phyloP scores from a whole-genome alignment of 805 yeast genomes.

The Zygosaccharomyces pseudorouxii region DNA sequence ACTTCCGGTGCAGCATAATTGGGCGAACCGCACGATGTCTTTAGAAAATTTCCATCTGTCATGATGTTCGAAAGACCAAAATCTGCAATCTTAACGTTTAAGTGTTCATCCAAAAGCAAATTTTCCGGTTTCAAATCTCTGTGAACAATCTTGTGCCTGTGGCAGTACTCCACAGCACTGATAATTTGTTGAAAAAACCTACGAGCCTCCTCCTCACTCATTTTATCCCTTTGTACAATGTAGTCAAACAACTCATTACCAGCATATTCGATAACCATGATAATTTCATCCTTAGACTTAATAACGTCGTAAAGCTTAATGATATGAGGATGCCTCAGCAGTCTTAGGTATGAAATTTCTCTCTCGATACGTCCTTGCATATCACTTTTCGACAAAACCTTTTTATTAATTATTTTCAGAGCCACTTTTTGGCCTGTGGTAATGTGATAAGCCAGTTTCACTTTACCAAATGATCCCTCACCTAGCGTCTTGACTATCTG shows the following conservation, averaged over 20 bases:
- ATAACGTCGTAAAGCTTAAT: constrained; percentile 93
- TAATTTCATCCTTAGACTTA: constrained; percentile 89
- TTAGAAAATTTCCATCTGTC: constrained; percentile 95
- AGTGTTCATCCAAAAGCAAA: constrained; percentile 77
- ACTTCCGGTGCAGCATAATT: constrained; percentile 98
- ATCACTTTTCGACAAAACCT: constrained; percentile 87
- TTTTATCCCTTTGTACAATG: constrained; percentile 87
- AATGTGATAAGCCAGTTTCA: constrained; percentile 82
- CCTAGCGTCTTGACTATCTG: constrained; percentile 91
- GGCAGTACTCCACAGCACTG: constrained; percentile 95
- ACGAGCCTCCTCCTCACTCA: constrained; percentile 89
- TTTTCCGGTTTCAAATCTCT: constrained; percentile 96
- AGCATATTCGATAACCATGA: constrained; percentile 96
- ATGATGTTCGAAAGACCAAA: constrained; percentile 91
- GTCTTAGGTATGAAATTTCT: constrained; percentile 82
- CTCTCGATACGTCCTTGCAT: constrained; percentile 97
- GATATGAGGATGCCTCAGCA: constrained; percentile 92
- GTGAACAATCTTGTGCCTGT: constrained; percentile 92
- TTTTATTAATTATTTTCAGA: constrained; percentile 84
- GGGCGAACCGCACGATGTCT: constrained; percentile 94
- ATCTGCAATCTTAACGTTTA: constrained; percentile 94
- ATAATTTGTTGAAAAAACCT: constrained; percentile 94
- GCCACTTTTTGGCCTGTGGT: constrained; percentile 93
- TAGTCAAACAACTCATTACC: constrained; percentile 95
- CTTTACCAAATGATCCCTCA: constrained; percentile 96